A percentile compares a stretch with the other conserved stretches of the same genome.
Evolutionary conservation across 495 filamentous ascomycete genomes (phyloP).

Genomic region (Hyaloscypha hepaticicola): DNA sequence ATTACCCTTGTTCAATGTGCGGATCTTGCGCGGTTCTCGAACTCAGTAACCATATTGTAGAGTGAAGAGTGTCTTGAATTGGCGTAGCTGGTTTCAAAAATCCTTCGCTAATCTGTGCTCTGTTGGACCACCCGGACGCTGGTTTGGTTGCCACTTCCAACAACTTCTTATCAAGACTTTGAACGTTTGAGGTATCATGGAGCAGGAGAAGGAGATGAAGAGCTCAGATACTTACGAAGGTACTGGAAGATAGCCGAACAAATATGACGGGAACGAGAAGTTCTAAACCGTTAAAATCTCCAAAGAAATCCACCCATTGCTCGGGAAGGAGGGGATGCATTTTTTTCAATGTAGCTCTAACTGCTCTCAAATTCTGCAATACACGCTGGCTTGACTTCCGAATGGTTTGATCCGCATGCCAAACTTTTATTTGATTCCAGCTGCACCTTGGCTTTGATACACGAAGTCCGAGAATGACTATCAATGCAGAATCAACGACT

Average conservation of each 20-base stretch:
- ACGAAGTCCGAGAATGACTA: background rate
- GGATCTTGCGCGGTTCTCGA: slow-evolving; percentile 34
- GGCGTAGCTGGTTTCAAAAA: slow-evolving; percentile 6
- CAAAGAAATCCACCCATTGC: slow-evolving; percentile 19
- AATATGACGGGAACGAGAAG: slow-evolving; percentile 48
- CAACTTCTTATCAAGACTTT: no score
- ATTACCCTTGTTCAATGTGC: slow-evolving; percentile 54
- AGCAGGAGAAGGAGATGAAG: slow-evolving; percentile 20
- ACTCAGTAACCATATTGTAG: slow-evolving; percentile 35
- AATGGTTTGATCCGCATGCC: background rate
- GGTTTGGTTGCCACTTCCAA: no score
- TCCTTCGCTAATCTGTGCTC: slow-evolving; percentile 36
- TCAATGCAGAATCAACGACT: slow-evolving; percentile 48
- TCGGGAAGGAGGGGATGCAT: slow-evolving; percentile 27
- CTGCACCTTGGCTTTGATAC: background rate
- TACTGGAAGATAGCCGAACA: slow-evolving; percentile 54
- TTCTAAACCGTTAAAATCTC: slow-evolving; percentile 43
- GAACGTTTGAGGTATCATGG: slow-evolving; percentile 58
- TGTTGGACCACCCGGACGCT: no score
- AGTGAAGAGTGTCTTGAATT: slow-evolving; percentile 36
- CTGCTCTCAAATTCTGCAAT: slow-evolving; percentile 1
- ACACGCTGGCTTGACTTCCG: background rate
- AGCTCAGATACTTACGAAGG: slow-evolving; percentile 45
- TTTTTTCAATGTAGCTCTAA: slow-evolving; percentile 11
- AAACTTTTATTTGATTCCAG: background rate